A percentile compares a stretch with the other conserved stretches of the same genome.
Evolutionary conservation across 2,329 filamentous ascomycete genomes (phyloP).

Genomic region (Canariomyces notabilis): DNA sequence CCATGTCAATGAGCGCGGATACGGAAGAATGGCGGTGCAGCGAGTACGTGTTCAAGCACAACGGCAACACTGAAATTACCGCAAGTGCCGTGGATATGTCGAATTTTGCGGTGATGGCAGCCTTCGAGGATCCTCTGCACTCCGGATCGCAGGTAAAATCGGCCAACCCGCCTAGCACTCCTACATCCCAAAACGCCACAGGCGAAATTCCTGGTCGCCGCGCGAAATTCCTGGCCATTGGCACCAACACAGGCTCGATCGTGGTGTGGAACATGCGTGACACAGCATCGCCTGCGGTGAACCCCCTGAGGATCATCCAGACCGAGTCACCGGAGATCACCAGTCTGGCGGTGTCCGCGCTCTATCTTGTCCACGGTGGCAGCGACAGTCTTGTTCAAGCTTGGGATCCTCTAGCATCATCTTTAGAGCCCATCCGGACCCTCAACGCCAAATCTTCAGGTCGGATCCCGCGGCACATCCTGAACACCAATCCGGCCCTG

Average conservation of each 20-base stretch:
- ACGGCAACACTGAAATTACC: constrained; percentile 59
- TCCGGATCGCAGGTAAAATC: constrained; percentile 41
- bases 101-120: constrained; percentile 62
- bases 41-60: constrained; percentile 55
- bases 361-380: constrained; percentile 89
- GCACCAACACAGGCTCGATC: constrained; percentile 72
- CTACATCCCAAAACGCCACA: constrained; percentile 35
- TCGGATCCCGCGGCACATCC: constrained; percentile 69
- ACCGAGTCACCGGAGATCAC: constrained; percentile 88
- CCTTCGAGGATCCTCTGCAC: constrained; percentile 73
- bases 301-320: constrained; percentile 74
- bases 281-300: constrained; percentile 52
- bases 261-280: constrained; percentile 82
- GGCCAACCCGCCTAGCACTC: constrained; percentile 46
- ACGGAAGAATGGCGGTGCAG: constrained; percentile 65
- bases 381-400: constrained; percentile 93
- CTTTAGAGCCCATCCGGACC: constrained; percentile 70
- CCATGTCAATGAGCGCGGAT: constrained; percentile 20
- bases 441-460: constrained; percentile 81
- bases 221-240: constrained; percentile 73
- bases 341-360: constrained; percentile 72
- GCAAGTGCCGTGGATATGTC: constrained; percentile 70
- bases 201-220: constrained; percentile 77
- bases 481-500: constrained; percentile 50
- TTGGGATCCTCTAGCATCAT: constrained; percentile 92